Evolutionary conservation across 164 flowering plant genomes (phyloP).

Genomic region (Vitis rupestris): DNA sequence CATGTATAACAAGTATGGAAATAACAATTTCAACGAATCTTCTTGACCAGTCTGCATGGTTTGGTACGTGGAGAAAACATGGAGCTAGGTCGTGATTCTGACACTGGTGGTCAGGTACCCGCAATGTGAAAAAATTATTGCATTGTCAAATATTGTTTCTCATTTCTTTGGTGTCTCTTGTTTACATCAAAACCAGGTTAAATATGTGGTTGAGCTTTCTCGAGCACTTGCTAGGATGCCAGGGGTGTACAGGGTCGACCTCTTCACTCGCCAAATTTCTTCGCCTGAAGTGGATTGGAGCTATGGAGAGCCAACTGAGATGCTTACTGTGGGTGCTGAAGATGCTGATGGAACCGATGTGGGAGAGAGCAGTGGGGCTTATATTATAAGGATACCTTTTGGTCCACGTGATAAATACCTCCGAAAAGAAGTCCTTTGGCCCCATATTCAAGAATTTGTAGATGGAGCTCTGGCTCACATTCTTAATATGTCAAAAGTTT

Average conservation of each 20-base stretch:
- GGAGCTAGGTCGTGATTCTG: conserved; percentile 89
- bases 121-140: too few species aligned
- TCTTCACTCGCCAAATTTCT: conserved; percentile 67
- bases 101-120: conserved; percentile 80
- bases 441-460: conserved; percentile 84
- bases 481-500: conserved; percentile 79
- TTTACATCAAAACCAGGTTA: conserved; percentile 38
- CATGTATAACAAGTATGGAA: too few species aligned
- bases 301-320: conserved; percentile 70
- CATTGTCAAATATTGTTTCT: neutral
- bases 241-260: conserved; percentile 78
- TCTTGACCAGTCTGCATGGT: conserved; percentile 69
- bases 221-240: conserved; percentile 73
- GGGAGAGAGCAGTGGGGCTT: conserved; percentile 95
- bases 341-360: conserved; percentile 51
- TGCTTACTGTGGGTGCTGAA: conserved; percentile 48
- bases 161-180: neutral
- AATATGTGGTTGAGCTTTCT: conserved; percentile 80
- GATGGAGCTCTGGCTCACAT: conserved; percentile 90
- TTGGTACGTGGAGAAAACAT: conserved; percentile 75
- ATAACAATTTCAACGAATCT: neutral
- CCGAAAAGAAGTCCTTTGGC: conserved; percentile 79
- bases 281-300: conserved; percentile 76
- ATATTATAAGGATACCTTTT: conserved; percentile 80
- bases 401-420: conserved; percentile 87